phyloP scores from a whole-genome alignment of 768 basidiomycete genomes.

The Pleurotus eryngii region DNA sequence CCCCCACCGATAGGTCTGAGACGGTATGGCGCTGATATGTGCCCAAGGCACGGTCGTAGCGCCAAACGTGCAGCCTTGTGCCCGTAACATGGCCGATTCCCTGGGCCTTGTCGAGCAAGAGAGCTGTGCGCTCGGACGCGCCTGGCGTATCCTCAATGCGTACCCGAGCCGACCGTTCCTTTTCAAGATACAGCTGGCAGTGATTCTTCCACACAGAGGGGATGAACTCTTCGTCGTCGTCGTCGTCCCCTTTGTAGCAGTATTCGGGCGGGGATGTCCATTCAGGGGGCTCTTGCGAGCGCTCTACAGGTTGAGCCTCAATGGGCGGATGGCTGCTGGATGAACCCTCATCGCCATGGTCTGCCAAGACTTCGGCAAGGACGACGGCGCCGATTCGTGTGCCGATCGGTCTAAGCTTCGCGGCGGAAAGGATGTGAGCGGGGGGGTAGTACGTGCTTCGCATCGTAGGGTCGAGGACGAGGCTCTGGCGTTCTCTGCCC shows the following conservation, averaged over 20 bases:
- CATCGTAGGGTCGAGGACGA: background rate
- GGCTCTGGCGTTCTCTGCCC: background rate
- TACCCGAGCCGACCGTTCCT: background rate
- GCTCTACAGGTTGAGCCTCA: background rate
- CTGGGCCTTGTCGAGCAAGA: background rate
- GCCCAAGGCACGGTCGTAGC: background rate
- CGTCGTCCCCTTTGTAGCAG: background rate
- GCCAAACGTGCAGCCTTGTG: background rate
- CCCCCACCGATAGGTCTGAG: background rate
- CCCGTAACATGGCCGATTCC: background rate
- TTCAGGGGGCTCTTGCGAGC: background rate
- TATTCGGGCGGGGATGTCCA: background rate
- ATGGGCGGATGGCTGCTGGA: background rate
- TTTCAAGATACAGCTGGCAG: background rate
- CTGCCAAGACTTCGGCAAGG: background rate
- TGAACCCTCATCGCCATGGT: background rate
- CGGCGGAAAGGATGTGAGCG: background rate
- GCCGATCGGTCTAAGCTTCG: background rate
- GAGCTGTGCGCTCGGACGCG: background rate
- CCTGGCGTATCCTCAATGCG: background rate
- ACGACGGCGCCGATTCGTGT: background rate
- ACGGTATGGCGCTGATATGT: background rate
- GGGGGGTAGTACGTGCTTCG: background rate
- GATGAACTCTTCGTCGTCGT: background rate
- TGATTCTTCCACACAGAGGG: background rate